Evolutionary conservation across 345 rosid species (phyloP).

Genomic region (Arabidopsis thaliana): TAIR10.1 NC_003076.8:23438501-23439000

Average conservation of each 20-base stretch:
- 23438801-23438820: no score
- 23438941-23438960: background rate
- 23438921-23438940: background rate
- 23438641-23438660: conserved; percentile 60
- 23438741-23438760: background rate
- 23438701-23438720: conserved; percentile 22
- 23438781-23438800: background rate
- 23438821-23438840: no score
- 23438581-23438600: conserved; percentile 14
- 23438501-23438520: background rate
- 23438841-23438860: no score
- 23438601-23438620: conserved; percentile 96
- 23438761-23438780: conserved; percentile 22
- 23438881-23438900: conserved; percentile 28
- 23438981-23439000: conserved; percentile 13
- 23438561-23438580: conserved; percentile 14
- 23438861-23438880: background rate
- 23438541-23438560: background rate
- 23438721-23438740: conserved; percentile 2
- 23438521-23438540: background rate
- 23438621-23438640: conserved; percentile 86
- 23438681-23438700: conserved; percentile 7
- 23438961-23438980: conserved; percentile 3
- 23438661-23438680: conserved; percentile 21
- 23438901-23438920: background rate